Evolutionary conservation across 1,284 basidiomycete genomes (phyloP).

Genomic region (Apiotrichum akiyoshidainum): DNA sequence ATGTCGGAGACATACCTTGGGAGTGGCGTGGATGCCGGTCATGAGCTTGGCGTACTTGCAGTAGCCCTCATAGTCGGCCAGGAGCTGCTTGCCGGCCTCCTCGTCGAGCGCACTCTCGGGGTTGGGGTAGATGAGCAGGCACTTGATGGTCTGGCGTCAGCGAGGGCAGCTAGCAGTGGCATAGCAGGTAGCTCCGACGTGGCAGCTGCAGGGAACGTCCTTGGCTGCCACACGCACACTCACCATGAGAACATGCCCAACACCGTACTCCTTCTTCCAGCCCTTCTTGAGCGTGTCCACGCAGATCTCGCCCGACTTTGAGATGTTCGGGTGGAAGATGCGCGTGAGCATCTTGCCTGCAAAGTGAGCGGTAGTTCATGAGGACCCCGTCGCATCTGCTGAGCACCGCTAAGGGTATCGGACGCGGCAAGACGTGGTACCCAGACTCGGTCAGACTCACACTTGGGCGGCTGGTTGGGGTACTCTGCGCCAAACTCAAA

Average conservation of each 20-base stretch:
- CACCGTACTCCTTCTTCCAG: conserved; percentile 88
- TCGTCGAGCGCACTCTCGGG: conserved; percentile 93
- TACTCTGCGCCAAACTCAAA: conserved; percentile 84
- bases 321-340: conserved; percentile 96
- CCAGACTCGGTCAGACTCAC: conserved; percentile 54
- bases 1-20: conserved; percentile 10
- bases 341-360: conserved; percentile 83
- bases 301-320: conserved; percentile 84
- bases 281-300: conserved; percentile 97
- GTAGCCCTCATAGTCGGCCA: conserved; percentile 84
- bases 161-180: not conserved
- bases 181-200: too few relatives aligned
- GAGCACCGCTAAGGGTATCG: too few relatives aligned
- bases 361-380: conserved; percentile 4
- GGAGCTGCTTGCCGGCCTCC: conserved; percentile 83
- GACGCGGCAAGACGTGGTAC: not conserved
- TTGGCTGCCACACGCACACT: conserved; percentile 21
- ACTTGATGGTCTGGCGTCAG: conserved; percentile 67
- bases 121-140: conserved; percentile 91
- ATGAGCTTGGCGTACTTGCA: conserved; percentile 54
- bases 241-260: conserved; percentile 77
- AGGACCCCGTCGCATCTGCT: too few relatives aligned
- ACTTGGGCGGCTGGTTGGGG: conserved; percentile 85
- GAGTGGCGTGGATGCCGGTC: conserved; percentile 32
- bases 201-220: too few relatives aligned